These are phyloP conservation scores for Amoebophrya sp. DNA, from an alignment of 169 alveolate species.

Conservation along the genomic window DNA sequence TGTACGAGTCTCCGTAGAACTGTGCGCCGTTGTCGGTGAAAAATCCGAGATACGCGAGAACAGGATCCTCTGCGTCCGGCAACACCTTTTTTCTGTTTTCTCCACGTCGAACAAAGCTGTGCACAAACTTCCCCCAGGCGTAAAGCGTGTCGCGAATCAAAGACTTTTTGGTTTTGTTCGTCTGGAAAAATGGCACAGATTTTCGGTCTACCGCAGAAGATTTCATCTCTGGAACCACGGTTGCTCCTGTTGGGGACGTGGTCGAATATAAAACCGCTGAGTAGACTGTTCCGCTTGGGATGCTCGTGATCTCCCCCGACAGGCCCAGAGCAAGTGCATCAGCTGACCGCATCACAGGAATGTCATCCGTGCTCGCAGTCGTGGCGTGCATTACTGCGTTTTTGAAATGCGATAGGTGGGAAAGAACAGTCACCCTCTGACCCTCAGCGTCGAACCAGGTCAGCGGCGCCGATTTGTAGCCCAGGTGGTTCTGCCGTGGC, in stretches of 20 bases:
- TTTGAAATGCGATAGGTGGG: not conserved
- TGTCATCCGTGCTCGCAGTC: not conserved
- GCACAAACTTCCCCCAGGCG: not conserved
- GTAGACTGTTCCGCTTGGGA: not conserved
- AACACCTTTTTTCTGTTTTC: not conserved
- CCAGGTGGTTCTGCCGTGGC: not conserved
- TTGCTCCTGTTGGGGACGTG: not conserved
- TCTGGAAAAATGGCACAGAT: not conserved
- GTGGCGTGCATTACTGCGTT: not conserved
- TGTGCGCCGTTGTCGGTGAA: slow-evolving; percentile 10
- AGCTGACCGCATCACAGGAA: not conserved
- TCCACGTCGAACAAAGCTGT: not conserved
- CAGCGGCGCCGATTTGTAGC: not conserved
- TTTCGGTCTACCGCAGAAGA: not conserved
- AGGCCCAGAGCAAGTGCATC: not conserved
- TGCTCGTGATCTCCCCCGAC: not conserved
- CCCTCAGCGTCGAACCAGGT: not conserved
- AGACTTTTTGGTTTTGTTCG: not conserved
- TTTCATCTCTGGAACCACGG: not conserved
- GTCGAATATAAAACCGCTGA: not conserved
- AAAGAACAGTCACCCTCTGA: not conserved
- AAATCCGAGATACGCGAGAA: not conserved
- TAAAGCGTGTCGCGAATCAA: not conserved
- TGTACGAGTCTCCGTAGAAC: not conserved
- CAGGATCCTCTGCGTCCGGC: not conserved